Evolutionary conservation across 2,329 filamentous ascomycete species (phyloP).

Genomic region (Plenodomus lindquistii): DNA sequence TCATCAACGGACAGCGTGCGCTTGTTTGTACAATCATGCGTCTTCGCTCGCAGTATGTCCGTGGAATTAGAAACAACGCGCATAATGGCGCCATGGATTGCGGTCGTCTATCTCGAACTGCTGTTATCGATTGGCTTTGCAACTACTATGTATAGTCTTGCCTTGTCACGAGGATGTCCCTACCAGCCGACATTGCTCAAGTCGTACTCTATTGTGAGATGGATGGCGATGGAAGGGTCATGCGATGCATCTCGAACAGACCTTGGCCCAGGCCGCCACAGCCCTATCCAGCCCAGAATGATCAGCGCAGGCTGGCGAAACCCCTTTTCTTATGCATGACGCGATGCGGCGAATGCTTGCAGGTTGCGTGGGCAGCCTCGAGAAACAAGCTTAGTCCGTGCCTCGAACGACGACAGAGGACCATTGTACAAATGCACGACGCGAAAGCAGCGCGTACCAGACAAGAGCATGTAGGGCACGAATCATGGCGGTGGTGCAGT

Average conservation of each 20-base stretch:
- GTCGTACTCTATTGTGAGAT: too few relatives aligned
- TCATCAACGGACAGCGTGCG: neutral
- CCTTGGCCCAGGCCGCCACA: neutral
- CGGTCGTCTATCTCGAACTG: neutral
- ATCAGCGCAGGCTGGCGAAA: neutral
- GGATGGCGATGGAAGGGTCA: too few relatives aligned
- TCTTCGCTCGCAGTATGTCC: neutral
- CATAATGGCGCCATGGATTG: neutral
- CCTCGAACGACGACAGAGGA: neutral
- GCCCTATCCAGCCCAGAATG: neutral
- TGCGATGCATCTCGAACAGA: neutral
- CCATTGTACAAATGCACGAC: neutral
- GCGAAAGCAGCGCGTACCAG: slow-evolving; percentile 3
- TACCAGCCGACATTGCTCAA: too few relatives aligned
- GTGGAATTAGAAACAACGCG: neutral
- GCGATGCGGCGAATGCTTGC: neutral
- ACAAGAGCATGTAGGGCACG: neutral
- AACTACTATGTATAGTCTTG: too few relatives aligned
- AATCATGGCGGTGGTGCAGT: neutral
- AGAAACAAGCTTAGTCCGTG: neutral
- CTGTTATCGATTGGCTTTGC: neutral
- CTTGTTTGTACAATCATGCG: neutral
- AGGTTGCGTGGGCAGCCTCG: neutral
- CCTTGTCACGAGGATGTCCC: too few relatives aligned
- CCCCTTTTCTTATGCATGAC: neutral